Conservation (phyloP, 2,329 filamentous ascomycete species). For the Monosporascus sp. region DNA sequence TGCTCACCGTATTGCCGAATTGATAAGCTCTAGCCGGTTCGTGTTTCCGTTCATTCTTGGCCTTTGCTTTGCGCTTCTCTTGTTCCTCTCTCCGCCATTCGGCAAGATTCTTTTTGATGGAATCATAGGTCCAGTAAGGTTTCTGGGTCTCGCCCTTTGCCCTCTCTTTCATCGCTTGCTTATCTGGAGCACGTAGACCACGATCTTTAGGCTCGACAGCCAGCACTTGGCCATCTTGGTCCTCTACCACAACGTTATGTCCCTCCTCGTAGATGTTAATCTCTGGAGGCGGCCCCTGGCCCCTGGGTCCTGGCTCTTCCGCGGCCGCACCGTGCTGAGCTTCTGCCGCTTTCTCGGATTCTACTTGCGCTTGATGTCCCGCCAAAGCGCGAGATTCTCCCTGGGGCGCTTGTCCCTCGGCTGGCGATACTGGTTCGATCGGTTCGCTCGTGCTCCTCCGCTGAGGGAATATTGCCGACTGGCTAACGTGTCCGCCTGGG, state of each 20-base stretch:
- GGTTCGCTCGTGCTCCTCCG: conserved; percentile 30
- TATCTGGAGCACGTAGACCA: conserved; percentile 9
- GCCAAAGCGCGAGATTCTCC: conserved; percentile 6
- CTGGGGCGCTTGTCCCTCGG: conserved; percentile 12
- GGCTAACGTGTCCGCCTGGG: conserved; percentile 79
- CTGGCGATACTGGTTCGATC: conserved; percentile 28
- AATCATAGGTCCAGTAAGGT: conserved; percentile 38
- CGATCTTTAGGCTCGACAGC: conserved; percentile 47
- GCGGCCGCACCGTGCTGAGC: conserved; percentile 12
- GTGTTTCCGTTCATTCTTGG: conserved; percentile 49
- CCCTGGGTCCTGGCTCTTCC: conserved; percentile 7
- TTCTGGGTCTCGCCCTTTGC: conserved; percentile 29
- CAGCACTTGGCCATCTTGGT: conserved; percentile 81
- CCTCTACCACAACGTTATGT: conserved; percentile 72
- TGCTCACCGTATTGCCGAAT: conserved; percentile 68
- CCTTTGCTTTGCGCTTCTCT: conserved; percentile 55
- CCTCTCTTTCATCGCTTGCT: conserved; percentile 24
- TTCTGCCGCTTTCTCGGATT: conserved; percentile 20
- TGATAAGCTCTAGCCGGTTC: conserved; percentile 80
- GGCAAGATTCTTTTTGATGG: conserved; percentile 44
- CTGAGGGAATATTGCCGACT: conserved; percentile 81
- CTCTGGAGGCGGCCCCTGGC: conserved; percentile 15
- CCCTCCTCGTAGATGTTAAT: conserved; percentile 80
- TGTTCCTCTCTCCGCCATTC: conserved; percentile 56
- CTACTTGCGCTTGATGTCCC: conserved; percentile 6